Percentiles rank a stretch among this genome's conserved stretches.
Evolutionary conservation across 306 rosid species (phyloP).

Genomic region (Rosa chinensis): DNA sequence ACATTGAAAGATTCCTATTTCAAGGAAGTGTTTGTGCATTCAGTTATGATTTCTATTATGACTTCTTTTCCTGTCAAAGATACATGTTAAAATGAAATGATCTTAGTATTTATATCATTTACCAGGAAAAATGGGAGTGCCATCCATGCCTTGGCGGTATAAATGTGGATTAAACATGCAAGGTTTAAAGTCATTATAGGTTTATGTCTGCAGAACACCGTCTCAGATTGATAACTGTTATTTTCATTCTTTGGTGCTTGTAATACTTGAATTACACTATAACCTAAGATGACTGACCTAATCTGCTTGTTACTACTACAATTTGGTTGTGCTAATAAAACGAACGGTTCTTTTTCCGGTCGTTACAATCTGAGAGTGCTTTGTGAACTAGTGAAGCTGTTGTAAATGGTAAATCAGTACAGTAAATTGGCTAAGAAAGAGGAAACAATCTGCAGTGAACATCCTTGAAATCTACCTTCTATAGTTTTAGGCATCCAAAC

Average conservation of each 20-base stretch:
- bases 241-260: not conserved
- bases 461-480: not conserved
- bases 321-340: not conserved
- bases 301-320: not conserved
- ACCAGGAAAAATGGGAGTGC: not conserved
- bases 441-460: not conserved
- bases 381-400: too few relatives aligned
- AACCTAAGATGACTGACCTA: not conserved
- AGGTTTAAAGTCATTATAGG: not conserved
- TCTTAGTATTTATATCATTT: not conserved
- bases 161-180: not conserved
- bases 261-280: not conserved
- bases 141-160: not conserved
- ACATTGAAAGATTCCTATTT: slow-evolving; percentile 2
- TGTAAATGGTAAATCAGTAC: not conserved
- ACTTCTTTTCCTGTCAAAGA: not conserved
- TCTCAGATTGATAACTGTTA: not conserved
- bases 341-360: not conserved
- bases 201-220: not conserved
- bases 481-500: not conserved
- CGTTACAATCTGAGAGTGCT: not conserved
- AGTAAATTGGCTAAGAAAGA: not conserved
- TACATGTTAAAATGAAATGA: not conserved
- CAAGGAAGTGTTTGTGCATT: not conserved
- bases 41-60: not conserved